phyloP scores from a whole-genome alignment of 306 rosid genomes.

The Elaeagnus macrophylla region DNA sequence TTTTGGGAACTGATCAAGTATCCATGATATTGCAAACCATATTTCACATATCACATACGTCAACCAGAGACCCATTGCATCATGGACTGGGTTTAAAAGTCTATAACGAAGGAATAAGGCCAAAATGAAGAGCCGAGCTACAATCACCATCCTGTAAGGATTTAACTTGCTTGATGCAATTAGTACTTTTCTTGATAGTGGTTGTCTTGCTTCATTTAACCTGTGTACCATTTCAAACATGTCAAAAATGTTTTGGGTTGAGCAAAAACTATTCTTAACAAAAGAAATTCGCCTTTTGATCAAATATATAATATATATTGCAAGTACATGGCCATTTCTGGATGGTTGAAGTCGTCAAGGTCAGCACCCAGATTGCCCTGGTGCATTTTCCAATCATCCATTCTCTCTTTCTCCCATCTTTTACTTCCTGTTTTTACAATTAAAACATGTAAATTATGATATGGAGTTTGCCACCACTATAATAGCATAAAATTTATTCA shows the following conservation, averaged over 20 bases:
- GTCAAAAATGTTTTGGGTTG: too few species aligned
- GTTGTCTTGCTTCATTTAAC: slow-evolving; percentile 88
- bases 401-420: slow-evolving; percentile 60
- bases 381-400: slow-evolving; percentile 73
- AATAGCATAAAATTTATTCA: too few species aligned
- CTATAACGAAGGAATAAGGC: slow-evolving; percentile 71
- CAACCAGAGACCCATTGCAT: slow-evolving; percentile 81
- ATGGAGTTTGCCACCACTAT: too few species aligned
- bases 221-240: slow-evolving; percentile 33
- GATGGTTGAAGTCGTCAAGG: slow-evolving; percentile 52
- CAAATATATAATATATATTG: not conserved
- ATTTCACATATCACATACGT: slow-evolving; percentile 81
- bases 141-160: slow-evolving; percentile 96
- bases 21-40: slow-evolving; percentile 96
- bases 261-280: too few species aligned
- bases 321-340: slow-evolving; percentile 69
- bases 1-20: slow-evolving; percentile 92
- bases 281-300: too few species aligned
- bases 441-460: too few species aligned
- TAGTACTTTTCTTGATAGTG: slow-evolving; percentile 86
- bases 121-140: slow-evolving; percentile 65
- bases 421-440: slow-evolving; percentile 49
- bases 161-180: slow-evolving; percentile 84
- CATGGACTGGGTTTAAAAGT: slow-evolving; percentile 68
- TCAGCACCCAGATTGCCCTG: slow-evolving; percentile 81